Conservation (phyloP, 75 land plant genomes). For the Picea sitchensis region DNA sequence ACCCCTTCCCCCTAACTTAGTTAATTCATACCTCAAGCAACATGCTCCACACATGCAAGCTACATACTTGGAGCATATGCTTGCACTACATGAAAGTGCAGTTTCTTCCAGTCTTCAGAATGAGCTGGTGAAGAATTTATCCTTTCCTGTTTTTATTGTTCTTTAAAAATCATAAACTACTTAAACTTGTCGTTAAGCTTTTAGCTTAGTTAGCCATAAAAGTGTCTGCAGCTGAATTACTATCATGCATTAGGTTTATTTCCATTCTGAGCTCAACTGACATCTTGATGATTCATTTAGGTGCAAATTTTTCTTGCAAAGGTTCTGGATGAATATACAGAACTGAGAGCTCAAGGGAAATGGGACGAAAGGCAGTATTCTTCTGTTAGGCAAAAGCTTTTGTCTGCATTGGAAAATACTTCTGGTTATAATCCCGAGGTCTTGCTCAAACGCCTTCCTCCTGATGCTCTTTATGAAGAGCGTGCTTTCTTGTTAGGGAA, state of each 20-base stretch:
- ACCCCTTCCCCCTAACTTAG: constrained; percentile 76
- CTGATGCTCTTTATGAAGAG: constrained; percentile 92
- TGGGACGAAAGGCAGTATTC: constrained; percentile 84
- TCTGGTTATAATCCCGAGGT: constrained; percentile 70
- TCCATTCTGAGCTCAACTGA: not conserved
- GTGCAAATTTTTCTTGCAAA: constrained; percentile 91
- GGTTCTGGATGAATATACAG: constrained; percentile 74
- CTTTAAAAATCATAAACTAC: not conserved
- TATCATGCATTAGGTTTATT: not conserved
- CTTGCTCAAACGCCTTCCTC: constrained; percentile 73
- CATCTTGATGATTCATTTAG: constrained; percentile 23
- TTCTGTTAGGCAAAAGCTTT: constrained; percentile 69
- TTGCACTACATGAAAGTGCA: constrained; percentile 54
- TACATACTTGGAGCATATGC: constrained; percentile 82
- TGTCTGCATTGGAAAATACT: constrained; percentile 69
- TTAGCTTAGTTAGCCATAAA: not conserved
- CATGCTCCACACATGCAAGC: constrained; percentile 81
- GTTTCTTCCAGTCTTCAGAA: constrained; percentile 72
- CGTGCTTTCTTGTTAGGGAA: constrained; percentile 87
- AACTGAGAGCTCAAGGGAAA: constrained; percentile 48
- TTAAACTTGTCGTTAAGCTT: not conserved
- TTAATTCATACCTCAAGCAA: constrained; percentile 80
- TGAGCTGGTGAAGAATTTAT: constrained; percentile 59
- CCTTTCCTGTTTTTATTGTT: not conserved
- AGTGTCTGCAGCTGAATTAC: not conserved